Evolutionary conservation across 2,329 filamentous ascomycete genomes (phyloP), one percentile per base, ranked within the genome.

Genomic region (Hypoxylon sp.): DNA sequence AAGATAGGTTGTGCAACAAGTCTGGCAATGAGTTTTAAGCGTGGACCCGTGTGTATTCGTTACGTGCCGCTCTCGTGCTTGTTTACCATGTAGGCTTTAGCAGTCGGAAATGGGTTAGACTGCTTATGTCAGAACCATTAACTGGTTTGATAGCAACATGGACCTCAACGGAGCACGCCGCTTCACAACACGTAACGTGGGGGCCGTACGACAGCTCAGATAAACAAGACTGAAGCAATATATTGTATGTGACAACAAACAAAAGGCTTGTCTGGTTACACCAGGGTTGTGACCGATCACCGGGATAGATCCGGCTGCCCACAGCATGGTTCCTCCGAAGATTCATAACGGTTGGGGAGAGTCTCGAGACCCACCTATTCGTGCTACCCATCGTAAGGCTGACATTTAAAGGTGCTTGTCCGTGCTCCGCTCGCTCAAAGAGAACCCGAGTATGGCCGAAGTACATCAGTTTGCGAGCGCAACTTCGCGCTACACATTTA

Each of bases 371-470:
- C 56, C 37, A 57, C 53, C 24, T 55, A 53, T 31, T 52, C 42
- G 62, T 69, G 58, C 35, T 62, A 67, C 69, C 60, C 58, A 62
- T 71, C 59, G 44, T 69, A 71, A 69, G 69, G 69, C 69, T 71
- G 65, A 68, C 55, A 42, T 29, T 44, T 46, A 52, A 46, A 57
- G 53, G 19, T 67, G 13, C 27, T 37, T 31, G 6, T 29, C 13
- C 52, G 32, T 62, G 29, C 50, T 32, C 31, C 17, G 59, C 56
- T 57, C 32, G 48, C 35, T 59, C n/a, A 35, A n/a, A 56, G 51
- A 62, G 58, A 62, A 42, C 35, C 63, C 60, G 60, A 71, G 59
- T 67, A 65, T 60, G 56, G 51, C 62, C 63, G 63, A 67, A 67
- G 47, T 48, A 55, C 53, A 54, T 56, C 5, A 61, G 35, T 58